Evolutionary conservation across 2,329 filamentous ascomycete genomes (phyloP), one percentile per base, ranked within the genome.

Genomic region (Aureobasidium sp.): DNA sequence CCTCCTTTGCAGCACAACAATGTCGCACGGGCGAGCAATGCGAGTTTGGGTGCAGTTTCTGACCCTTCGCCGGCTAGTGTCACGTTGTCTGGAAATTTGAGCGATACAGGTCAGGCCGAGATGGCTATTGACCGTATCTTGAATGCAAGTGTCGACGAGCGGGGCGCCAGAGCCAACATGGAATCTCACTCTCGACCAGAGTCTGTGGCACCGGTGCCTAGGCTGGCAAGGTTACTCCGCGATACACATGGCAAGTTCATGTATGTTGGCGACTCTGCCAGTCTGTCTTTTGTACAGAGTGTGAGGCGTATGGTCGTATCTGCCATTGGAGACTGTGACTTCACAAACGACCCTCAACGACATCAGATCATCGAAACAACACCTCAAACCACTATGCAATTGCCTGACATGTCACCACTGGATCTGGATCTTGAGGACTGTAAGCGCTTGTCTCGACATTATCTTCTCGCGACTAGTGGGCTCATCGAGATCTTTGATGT

Each of bases 231-330:
- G 11, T 75, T 82, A 29, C 72, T 82, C 11, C 78, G 78, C 27
- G 79, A 81, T 65, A 78, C 78, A 0, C 77, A 81, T 64, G 79
- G 79, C 6, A 81, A 81, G 61, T 76, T 80, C 54, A 81, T 82
- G 67, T 82, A 81, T 65, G 78, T 82, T 31, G 80, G 80, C 15
- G 80, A 82, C 63, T 81, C 78, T 40, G 79, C 79, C 37, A 80
- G 79, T 52, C 69, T 82, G 50, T 81, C 79, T 0, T 81, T 81
- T 59, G 66, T 81, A 39, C 79, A 81, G 66, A 81, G 78, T 60
- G 78, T 82, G 15, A 77, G 79, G 37, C 76, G 80, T 48, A 73
- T 82, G 6, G 76, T 81, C 8, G 76, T 53, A 3, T 44, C 54
- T 4, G 54, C 62, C n/a, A 59, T 60, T 27, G 62, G 62, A 17